Percentiles rank a stretch among this genome's conserved stretches.
phyloP scores from a whole-genome alignment of 2,329 filamentous ascomycete species.

The Penicillium italicum region DNA sequence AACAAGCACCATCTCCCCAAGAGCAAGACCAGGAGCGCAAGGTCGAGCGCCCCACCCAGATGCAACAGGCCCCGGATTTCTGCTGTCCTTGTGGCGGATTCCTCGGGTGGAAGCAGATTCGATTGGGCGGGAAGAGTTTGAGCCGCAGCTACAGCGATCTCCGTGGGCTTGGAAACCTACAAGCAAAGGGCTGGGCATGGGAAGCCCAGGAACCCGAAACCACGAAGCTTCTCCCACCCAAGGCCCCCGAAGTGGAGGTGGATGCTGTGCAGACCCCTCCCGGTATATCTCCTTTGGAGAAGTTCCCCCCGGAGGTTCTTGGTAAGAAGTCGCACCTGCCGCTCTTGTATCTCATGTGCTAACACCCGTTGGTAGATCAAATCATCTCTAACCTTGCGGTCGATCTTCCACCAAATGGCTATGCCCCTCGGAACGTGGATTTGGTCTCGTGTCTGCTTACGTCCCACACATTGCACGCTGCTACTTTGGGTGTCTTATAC shows the following conservation, averaged over 20 bases:
- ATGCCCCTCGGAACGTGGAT: constrained; percentile 72
- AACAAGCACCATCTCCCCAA: constrained; percentile 27
- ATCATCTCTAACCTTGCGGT: constrained; percentile 72
- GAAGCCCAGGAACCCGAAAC: constrained; percentile 32
- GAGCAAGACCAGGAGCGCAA: constrained; percentile 20
- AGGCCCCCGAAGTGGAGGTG: constrained; percentile 19
- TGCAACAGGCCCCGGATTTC: constrained; percentile 41
- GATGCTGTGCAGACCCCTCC: constrained; percentile 20
- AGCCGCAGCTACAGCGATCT: constrained; percentile 47
- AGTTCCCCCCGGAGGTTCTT: constrained; percentile 65
- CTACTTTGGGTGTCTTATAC: constrained; percentile 72
- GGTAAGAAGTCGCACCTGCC: constrained; percentile 49
- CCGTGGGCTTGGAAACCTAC: constrained; percentile 33
- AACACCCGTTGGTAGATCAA: constrained; percentile 49
- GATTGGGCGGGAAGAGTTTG: constrained; percentile 41
- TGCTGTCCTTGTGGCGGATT: constrained; percentile 48
- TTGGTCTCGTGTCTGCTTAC: constrained; percentile 71
- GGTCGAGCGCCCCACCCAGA: constrained; percentile 22
- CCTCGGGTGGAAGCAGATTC: constrained; percentile 46
- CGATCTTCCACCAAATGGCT: constrained; percentile 71
- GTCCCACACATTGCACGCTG: constrained; percentile 70
- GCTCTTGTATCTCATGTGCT: constrained; percentile 1
- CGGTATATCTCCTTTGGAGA: constrained; percentile 58
- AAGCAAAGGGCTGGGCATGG: constrained; percentile 44
- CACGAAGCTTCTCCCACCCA: constrained; percentile 15